Evolutionary conservation across 2,329 filamentous ascomycete genomes (phyloP).

Genomic region (Bipolaris zeicola): DNA sequence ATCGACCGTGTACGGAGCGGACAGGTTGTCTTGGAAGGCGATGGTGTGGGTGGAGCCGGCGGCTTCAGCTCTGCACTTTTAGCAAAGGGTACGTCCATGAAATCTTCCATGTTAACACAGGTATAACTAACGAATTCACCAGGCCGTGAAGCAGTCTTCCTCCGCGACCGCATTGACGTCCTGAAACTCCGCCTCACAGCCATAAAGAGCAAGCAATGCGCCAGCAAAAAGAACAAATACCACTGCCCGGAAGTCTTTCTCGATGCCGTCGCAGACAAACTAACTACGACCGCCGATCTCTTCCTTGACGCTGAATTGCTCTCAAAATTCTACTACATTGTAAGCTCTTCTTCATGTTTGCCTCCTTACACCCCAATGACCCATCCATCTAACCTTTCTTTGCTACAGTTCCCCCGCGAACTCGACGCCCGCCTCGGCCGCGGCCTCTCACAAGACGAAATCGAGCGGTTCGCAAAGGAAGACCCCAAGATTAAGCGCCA

Average conservation of each 20-base stretch:
- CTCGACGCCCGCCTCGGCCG: conserved; percentile 85
- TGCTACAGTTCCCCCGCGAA: conserved; percentile 76
- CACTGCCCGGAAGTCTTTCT: conserved; percentile 96
- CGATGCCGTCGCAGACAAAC: conserved; percentile 93
- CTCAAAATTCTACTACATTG: conserved; percentile 94
- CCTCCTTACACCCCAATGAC: no score
- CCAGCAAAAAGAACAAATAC: conserved; percentile 85
- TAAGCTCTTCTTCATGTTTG: conserved; percentile 21
- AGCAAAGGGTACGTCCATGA: conserved; percentile 66
- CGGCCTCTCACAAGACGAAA: conserved; percentile 75
- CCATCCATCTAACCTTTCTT: background rate
- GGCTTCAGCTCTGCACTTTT: conserved; percentile 90
- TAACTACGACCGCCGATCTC: conserved; percentile 91
- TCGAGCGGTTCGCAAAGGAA: conserved; percentile 90
- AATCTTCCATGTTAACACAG: background rate
- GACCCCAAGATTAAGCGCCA: conserved; percentile 89
- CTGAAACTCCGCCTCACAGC: conserved; percentile 89
- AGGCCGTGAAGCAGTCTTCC: conserved; percentile 93
- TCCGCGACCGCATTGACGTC: conserved; percentile 87
- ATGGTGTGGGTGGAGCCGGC: conserved; percentile 82
- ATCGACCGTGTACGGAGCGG: conserved; percentile 89
- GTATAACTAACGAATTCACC: conserved; percentile 16
- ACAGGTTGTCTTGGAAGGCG: conserved; percentile 82
- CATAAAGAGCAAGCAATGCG: conserved; percentile 88
- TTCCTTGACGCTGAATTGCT: conserved; percentile 97